Base-by-base conservation (phyloP, 2,329 filamentous ascomycete species). In the Trichoderma gracile region DNA sequence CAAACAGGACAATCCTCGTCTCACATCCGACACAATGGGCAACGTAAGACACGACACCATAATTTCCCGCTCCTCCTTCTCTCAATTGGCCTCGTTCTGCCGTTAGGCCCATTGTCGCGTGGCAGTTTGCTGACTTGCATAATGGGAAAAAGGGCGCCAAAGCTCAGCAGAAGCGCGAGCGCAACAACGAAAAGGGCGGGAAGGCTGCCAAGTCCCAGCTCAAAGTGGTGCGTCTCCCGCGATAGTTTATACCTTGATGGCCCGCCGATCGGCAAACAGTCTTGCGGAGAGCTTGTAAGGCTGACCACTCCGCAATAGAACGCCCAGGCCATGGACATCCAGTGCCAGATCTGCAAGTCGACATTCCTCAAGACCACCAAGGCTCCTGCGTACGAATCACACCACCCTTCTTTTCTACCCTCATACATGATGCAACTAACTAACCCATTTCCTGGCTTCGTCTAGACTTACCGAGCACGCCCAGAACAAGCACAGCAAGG, bases 361-460 rank as follows among this genome's bases (percentile, higher is more conserved):
- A 90, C 89, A 33, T 93, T 93, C 80, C 84, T 93, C 70, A 89
- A 89, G 81, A 93, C 90, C 42, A 89, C 88, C 67, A 89, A 89
- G 74, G 86, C 84, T 67, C 88, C 88, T 72, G 87, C 89, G 86
- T 88, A 81, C 70, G 85, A 27, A 27, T 79, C 21, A 23, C 45
- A 64, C 60, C 57, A n/a, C 10, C 15, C 15, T n/a, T 38, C 27
- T 42, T 40, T 47, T 43, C 27, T 19, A 7, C 30, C 23, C n/a
- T n/a, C n/a, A n/a, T n/a, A n/a, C n/a, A n/a, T n/a, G n/a, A n/a
- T n/a, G n/a, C n/a, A n/a, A n/a, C n/a, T n/a, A 52, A 69, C 59
- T 59, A 2, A 3, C 47, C 47, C 45, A 23, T 25, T 14, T 38
- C 3, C 33, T 14, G 27, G n/a, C 23, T 63, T 14, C 50, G 6